A percentile compares a stretch with the other conserved stretches of the same genome.
phyloP scores from a whole-genome alignment of 345 rosid species.

The Pistacia vera region DNA sequence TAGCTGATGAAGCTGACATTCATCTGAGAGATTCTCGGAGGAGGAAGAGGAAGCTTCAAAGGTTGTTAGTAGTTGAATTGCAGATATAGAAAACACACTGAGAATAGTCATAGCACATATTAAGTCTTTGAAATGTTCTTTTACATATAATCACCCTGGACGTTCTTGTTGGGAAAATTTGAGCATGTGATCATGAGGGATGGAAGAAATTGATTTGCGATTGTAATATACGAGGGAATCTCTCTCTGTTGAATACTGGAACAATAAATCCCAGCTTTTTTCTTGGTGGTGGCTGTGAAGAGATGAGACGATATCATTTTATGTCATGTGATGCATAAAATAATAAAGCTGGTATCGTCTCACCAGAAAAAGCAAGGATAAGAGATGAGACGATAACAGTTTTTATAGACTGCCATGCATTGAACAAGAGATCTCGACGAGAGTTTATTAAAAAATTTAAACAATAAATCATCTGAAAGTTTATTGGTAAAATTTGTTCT shows the following conservation, averaged over 20 bases:
- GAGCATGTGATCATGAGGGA: no score
- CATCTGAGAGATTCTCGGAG: no score
- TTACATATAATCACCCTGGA: neutral
- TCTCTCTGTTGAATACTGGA: no score
- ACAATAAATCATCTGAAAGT: conserved; percentile 4
- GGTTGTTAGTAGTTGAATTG: neutral
- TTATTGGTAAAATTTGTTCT: neutral
- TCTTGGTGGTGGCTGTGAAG: neutral
- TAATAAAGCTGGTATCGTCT: no score
- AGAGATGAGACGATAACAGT: neutral
- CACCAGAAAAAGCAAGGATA: neutral
- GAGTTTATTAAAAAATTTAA: neutral
- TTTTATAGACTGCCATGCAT: neutral
- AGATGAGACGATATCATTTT: no score
- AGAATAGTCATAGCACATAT: neutral
- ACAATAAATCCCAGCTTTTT: no score
- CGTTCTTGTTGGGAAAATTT: neutral
- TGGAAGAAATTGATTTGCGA: no score
- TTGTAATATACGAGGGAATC: no score
- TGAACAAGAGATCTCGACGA: neutral
- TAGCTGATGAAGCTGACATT: neutral
- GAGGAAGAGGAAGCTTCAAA: neutral
- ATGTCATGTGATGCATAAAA: no score
- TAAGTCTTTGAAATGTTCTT: neutral
- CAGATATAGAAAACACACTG: neutral